phyloP scores from a whole-genome alignment of 2,329 filamentous ascomycete species.

The Tolypocladium inflatum region DNA sequence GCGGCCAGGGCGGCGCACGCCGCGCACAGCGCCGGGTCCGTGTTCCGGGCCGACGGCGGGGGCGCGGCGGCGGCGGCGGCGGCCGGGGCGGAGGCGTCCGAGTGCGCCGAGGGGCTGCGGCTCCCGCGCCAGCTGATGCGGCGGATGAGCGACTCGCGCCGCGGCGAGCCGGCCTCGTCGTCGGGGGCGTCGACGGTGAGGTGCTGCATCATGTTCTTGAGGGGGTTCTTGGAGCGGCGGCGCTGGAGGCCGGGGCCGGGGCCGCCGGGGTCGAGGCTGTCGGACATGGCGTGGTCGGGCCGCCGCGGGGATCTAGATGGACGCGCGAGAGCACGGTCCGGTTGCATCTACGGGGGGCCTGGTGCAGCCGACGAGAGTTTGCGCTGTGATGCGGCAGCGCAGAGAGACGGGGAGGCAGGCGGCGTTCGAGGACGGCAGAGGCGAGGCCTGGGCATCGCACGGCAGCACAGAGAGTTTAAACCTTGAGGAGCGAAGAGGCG shows the following conservation, averaged over 20 bases:
- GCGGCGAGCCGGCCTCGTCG: slow-evolving; percentile 15
- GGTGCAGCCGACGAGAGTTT: background rate
- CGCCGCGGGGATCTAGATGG: too few relatives aligned
- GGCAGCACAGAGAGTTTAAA: background rate
- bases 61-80: background rate
- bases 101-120: slow-evolving; percentile 24
- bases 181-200: slow-evolving; percentile 23
- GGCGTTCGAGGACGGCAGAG: background rate
- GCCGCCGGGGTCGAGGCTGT: slow-evolving; percentile 15
- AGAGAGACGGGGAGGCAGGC: background rate
- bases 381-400: background rate
- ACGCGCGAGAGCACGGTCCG: background rate
- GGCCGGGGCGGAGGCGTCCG: slow-evolving; percentile 12
- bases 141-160: slow-evolving; percentile 23
- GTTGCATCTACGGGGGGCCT: background rate
- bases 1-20: slow-evolving; percentile 21
- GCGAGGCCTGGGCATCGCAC: background rate
- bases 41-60: slow-evolving; percentile 12
- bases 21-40: slow-evolving; percentile 19
- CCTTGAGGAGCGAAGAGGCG: background rate
- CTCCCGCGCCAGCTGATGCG: slow-evolving; percentile 25
- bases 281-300: slow-evolving; percentile 20
- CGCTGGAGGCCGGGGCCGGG: slow-evolving; percentile 16
- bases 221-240: slow-evolving; percentile 23
- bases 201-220: slow-evolving; percentile 27